Evolutionary conservation across 1,284 basidiomycete genomes (phyloP).

Genomic region (Malassezia sp.): DNA sequence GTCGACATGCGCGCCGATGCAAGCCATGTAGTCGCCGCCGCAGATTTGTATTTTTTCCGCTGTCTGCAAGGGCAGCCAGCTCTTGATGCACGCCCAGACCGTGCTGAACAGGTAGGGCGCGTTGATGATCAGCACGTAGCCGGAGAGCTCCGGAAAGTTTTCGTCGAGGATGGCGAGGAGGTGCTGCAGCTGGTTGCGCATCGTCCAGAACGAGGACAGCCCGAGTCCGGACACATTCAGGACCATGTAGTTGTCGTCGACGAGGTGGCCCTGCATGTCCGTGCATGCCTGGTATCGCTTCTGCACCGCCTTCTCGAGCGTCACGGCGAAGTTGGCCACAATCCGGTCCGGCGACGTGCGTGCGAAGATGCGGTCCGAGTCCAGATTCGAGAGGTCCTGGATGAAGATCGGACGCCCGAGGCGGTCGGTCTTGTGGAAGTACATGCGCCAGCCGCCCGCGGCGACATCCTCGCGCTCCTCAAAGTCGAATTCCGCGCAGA

Average conservation of each 20-base stretch:
- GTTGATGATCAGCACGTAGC: constrained; percentile 44
- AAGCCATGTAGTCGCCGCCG: constrained; percentile 25
- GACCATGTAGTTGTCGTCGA: constrained; percentile 45
- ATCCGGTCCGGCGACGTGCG: constrained; percentile 35
- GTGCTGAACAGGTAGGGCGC: constrained; percentile 38
- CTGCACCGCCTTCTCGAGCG: constrained; percentile 36
- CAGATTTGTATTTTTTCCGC: constrained; percentile 42
- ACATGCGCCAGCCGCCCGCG: constrained; percentile 40
- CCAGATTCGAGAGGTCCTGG: constrained; percentile 37
- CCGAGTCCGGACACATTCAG: constrained; percentile 37
- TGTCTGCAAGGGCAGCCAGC: constrained; percentile 37
- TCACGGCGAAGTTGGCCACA: constrained; percentile 39
- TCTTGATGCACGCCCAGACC: constrained; percentile 39
- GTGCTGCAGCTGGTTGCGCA: constrained; percentile 37
- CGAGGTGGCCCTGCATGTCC: constrained; percentile 19
- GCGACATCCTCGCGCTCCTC: constrained; percentile 34
- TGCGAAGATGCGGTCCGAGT: constrained; percentile 24
- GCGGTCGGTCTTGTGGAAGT: constrained; percentile 41
- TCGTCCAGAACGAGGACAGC: constrained; percentile 37
- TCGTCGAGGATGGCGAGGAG: constrained; percentile 33
- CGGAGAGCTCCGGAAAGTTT: constrained; percentile 41
- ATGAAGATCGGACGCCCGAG: constrained; percentile 41
- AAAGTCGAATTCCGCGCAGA: constrained; percentile 27
- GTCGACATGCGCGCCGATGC: constrained; percentile 27
- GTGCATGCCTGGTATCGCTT: constrained; percentile 33